phyloP scores from a whole-genome alignment of 1,284 basidiomycete genomes.

The Austroboletus niveus region DNA sequence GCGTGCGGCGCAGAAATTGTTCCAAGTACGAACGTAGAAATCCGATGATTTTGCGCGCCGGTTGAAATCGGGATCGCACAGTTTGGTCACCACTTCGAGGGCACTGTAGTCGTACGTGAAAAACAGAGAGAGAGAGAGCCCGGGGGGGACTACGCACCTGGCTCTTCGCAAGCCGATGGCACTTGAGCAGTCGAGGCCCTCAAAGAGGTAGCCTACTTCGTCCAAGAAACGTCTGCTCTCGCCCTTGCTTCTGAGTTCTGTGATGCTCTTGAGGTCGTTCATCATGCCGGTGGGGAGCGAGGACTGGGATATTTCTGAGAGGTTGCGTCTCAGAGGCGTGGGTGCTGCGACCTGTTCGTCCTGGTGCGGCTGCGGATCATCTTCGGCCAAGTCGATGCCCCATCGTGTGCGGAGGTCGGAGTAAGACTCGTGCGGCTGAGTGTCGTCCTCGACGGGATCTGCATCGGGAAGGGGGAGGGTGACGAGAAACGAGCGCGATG shows the following conservation, averaged over 20 bases:
- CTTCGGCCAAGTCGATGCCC: conserved; percentile 75
- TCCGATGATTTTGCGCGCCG: conserved; percentile 73
- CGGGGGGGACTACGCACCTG: conserved; percentile 42
- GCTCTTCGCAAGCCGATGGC: conserved; percentile 58
- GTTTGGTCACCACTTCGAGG: conserved; percentile 67
- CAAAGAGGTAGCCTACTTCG: conserved; percentile 77
- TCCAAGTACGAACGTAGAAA: conserved; percentile 65
- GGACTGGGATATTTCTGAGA: conserved; percentile 19
- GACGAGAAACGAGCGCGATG: conserved; percentile 72
- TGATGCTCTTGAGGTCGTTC: conserved; percentile 77
- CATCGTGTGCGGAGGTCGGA: conserved; percentile 62
- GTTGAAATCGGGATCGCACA: conserved; percentile 70
- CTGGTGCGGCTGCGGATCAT: conserved; percentile 48
- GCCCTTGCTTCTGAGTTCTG: conserved; percentile 75
- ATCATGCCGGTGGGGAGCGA: conserved; percentile 52
- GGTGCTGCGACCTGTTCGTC: conserved; percentile 8
- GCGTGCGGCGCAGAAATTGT: conserved; percentile 54
- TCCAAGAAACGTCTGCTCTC: conserved; percentile 75
- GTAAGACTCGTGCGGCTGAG: conserved; percentile 65
- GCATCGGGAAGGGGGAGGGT: conserved; percentile 43
- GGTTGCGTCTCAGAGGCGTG: conserved; percentile 26
- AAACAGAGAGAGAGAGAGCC: background rate
- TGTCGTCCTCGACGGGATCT: conserved; percentile 37
- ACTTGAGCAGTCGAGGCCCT: conserved; percentile 59
- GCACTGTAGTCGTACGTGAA: conserved; percentile 44